A percentile compares a stretch with the other conserved stretches of the same genome.
Conservation (phyloP, 1,139 yeast genomes). For the Geotrichum armillariae region DNA sequence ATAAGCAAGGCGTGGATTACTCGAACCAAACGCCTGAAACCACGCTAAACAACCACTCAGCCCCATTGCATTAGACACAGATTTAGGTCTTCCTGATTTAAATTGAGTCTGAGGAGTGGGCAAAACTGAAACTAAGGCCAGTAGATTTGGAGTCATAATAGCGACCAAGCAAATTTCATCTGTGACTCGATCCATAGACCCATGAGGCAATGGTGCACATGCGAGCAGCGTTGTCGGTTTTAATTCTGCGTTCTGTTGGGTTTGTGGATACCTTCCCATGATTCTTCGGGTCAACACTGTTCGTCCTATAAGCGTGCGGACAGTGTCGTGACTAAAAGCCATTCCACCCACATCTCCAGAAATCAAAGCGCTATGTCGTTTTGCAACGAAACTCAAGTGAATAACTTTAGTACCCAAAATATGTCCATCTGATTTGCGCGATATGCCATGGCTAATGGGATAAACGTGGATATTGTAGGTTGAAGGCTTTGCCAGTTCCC, state of each 20-base stretch:
- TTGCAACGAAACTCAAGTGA: slow-evolving; percentile 54
- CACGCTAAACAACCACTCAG: slow-evolving; percentile 56
- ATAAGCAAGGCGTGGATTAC: slow-evolving; percentile 59
- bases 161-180: slow-evolving; percentile 56
- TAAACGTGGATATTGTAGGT: slow-evolving; percentile 38
- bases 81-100: slow-evolving; percentile 50
- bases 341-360: slow-evolving; percentile 62
- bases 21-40: slow-evolving; percentile 48
- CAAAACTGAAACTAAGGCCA: slow-evolving; percentile 55
- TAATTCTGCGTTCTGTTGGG: neutral
- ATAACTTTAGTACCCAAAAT: slow-evolving; percentile 47
- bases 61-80: slow-evolving; percentile 38
- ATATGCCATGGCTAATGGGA: slow-evolving; percentile 33
- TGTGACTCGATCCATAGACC: slow-evolving; percentile 45
- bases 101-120: slow-evolving; percentile 56
- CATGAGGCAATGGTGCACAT: slow-evolving; percentile 53
- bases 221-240: slow-evolving; percentile 41
- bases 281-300: slow-evolving; percentile 51
- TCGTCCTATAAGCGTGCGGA: slow-evolving; percentile 53
- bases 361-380: slow-evolving; percentile 57
- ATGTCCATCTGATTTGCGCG: slow-evolving; percentile 51
- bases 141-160: slow-evolving; percentile 51
- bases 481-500: slow-evolving; percentile 45
- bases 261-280: slow-evolving; percentile 48
- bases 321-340: slow-evolving; percentile 59